Conservation (phyloP, 2,329 filamentous ascomycete species). For the Cercospora sp. region DNA sequence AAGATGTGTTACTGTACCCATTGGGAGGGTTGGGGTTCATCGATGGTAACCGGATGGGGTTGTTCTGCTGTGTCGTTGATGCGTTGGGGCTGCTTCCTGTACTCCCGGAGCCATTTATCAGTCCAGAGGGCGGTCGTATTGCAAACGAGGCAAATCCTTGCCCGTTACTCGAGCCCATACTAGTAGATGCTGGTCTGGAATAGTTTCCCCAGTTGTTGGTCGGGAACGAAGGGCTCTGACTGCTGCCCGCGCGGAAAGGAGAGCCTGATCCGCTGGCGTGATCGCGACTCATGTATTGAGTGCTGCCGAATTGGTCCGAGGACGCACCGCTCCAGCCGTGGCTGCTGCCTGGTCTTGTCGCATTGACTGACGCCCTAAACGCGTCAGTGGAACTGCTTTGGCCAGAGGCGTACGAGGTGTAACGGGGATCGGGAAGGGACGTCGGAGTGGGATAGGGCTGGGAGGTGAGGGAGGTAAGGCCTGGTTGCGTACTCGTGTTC, state of each 20-base stretch:
- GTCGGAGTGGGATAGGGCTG: constrained; percentile 28
- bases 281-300: constrained; percentile 11
- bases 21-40: constrained; percentile 14
- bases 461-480: constrained; percentile 20
- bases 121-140: constrained; percentile 17
- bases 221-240: constrained; percentile 18
- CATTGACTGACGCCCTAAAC: constrained; percentile 29
- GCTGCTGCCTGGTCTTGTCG: constrained; percentile 23
- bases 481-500: constrained; percentile 29
- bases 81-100: not conserved
- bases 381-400: constrained; percentile 27
- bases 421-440: constrained; percentile 30
- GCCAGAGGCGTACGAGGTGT: constrained; percentile 18
- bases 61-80: constrained; percentile 10
- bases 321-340: constrained; percentile 21
- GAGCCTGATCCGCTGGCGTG: constrained; percentile 13
- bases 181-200: constrained; percentile 15
- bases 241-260: constrained; percentile 15
- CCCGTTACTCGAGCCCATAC: constrained; percentile 8
- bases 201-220: constrained; percentile 14
- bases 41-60: constrained; percentile 16
- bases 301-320: constrained; percentile 8
- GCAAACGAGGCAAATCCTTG: constrained; percentile 11
- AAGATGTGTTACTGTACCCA: constrained; percentile 14
- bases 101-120: constrained; percentile 4